Conservation (phyloP, 2,329 filamentous ascomycete genomes). For the Penicillium sp. region DNA sequence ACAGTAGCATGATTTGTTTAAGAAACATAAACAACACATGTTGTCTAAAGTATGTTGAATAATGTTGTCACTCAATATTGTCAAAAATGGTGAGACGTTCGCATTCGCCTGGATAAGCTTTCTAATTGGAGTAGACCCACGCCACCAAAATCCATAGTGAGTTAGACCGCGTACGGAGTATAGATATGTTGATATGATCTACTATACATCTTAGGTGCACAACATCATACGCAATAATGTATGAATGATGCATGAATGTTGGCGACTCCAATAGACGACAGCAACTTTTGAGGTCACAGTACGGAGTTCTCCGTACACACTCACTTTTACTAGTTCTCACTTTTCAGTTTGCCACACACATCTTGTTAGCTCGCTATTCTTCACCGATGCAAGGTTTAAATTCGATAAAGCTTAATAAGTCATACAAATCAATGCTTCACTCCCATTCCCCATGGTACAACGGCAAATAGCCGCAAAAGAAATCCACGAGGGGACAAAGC, state of each 20-base stretch:
- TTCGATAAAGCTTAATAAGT: neutral
- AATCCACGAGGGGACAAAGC: neutral
- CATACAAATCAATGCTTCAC: neutral
- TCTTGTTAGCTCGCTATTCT: neutral
- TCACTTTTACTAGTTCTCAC: neutral
- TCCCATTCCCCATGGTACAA: neutral
- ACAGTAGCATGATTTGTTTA: no score
- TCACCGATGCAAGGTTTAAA: neutral
- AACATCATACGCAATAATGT: no score
- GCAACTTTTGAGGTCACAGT: no score
- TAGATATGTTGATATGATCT: neutral
- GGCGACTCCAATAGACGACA: neutral
- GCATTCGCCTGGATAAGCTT: neutral
- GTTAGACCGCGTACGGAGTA: neutral
- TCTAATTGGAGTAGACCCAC: neutral
- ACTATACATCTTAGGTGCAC: no score
- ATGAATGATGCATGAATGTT: no score
- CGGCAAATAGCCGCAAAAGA: neutral
- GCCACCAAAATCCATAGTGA: neutral
- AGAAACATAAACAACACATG: neutral
- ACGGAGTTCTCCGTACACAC: no score
- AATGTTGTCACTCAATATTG: neutral
- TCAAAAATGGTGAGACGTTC: neutral
- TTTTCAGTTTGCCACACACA: neutral
- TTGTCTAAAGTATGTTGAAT: neutral